Percentiles rank a stretch among this genome's conserved stretches.
These are phyloP conservation scores for Pueraria montana DNA, from an alignment of 306 rosid genomes.

Conservation along the genomic window DNA sequence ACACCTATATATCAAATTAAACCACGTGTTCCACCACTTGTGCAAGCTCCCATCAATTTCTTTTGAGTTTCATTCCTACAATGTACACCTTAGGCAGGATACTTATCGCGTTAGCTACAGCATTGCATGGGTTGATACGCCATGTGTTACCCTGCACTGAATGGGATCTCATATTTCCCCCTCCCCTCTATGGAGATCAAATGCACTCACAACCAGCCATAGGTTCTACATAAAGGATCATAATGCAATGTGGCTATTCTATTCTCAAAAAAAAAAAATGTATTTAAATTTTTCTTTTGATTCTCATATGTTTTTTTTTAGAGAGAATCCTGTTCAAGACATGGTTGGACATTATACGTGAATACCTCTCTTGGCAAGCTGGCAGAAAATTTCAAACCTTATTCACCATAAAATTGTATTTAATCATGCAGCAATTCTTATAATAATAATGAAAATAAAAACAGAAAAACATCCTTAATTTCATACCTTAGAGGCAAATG, in stretches of 20 bases:
- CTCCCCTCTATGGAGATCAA: background rate
- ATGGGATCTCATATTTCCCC: background rate
- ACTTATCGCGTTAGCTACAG: background rate
- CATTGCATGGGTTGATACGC: background rate
- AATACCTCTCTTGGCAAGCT: background rate
- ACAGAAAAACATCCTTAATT: background rate
- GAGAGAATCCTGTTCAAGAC: background rate
- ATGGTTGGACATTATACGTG: no score
- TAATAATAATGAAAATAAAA: background rate
- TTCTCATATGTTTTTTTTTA: background rate
- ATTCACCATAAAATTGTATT: background rate
- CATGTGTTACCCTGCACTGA: background rate
- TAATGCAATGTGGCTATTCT: background rate
- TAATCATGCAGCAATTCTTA: background rate
- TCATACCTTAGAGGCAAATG: background rate
- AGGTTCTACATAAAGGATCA: background rate
- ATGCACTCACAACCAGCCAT: background rate
- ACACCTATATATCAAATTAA: background rate
- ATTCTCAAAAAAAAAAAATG: background rate
- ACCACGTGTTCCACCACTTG: no score
- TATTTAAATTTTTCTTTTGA: background rate
- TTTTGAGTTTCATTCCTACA: background rate
- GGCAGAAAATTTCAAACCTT: background rate
- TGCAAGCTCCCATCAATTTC: background rate
- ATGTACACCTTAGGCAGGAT: no score